A percentile compares a stretch with the other conserved stretches of the same genome.
These are phyloP conservation scores for Aspergillus sp. DNA, from an alignment of 2,329 filamentous ascomycete genomes.

Conservation along the genomic window DNA sequence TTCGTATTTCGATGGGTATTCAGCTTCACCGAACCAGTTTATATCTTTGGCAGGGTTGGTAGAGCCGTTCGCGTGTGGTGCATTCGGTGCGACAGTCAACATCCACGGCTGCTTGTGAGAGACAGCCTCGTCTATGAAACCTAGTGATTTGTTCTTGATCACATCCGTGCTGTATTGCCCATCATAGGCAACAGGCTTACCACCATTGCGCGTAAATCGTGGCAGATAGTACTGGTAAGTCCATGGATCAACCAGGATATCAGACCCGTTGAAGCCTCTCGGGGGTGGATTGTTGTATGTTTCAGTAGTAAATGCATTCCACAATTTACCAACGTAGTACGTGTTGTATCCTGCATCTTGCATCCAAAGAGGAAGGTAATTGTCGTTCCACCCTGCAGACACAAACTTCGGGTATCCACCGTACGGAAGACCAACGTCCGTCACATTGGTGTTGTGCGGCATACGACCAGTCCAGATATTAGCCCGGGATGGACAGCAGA, in stretches of 20 bases:
- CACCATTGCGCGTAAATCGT: constrained; percentile 56
- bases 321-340: constrained; percentile 66
- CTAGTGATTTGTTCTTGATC: constrained; percentile 51
- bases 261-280: constrained; percentile 56
- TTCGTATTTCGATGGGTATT: constrained; percentile 50
- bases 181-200: constrained; percentile 49
- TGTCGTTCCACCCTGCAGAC: constrained; percentile 58
- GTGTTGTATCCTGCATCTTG: constrained; percentile 64
- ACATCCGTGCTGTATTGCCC: constrained; percentile 56
- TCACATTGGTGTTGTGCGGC: constrained; percentile 67
- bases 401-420: constrained; percentile 62
- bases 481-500: constrained; percentile 63
- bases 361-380: constrained; percentile 68
- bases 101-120: constrained; percentile 56
- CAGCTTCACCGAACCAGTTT: constrained; percentile 21
- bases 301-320: constrained; percentile 57
- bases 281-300: constrained; percentile 59
- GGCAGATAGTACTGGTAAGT: constrained; percentile 64
- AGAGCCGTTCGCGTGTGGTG: constrained; percentile 53
- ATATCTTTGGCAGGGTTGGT: constrained; percentile 8
- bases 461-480: constrained; percentile 60
- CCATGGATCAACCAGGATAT: constrained; percentile 60
- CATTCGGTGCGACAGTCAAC: constrained; percentile 59
- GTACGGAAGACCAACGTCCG: constrained; percentile 35
- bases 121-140: constrained; percentile 57